Percentiles rank a stretch among this genome's conserved stretches.
Evolutionary conservation across 768 basidiomycete genomes (phyloP).

Genomic region (Podaxis pistillaris): DNA sequence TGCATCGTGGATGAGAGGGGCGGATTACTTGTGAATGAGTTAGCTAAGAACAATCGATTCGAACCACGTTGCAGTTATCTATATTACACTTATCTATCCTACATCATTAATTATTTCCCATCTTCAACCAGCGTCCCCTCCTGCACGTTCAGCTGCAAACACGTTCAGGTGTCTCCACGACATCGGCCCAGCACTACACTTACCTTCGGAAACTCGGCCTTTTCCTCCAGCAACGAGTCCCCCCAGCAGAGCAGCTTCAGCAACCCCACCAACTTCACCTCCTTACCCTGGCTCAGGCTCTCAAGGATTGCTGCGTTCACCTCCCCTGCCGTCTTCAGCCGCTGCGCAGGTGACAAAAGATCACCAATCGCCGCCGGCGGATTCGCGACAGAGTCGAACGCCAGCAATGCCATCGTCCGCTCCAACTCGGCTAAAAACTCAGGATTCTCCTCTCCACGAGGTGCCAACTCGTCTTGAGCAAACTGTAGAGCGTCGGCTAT

Average conservation of each 20-base stretch:
- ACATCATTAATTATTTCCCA: slow-evolving; percentile 21
- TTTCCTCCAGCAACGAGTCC: slow-evolving; percentile 73
- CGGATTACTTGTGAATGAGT: neutral
- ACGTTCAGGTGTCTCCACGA: slow-evolving; percentile 16
- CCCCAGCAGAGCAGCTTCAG: slow-evolving; percentile 89
- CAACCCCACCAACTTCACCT: slow-evolving; percentile 84
- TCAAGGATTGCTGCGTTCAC: slow-evolving; percentile 95
- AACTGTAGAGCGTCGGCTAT: slow-evolving; percentile 82
- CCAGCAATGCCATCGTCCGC: slow-evolving; percentile 90
- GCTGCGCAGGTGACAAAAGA: slow-evolving; percentile 80
- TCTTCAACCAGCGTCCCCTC: slow-evolving; percentile 25
- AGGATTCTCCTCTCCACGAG: slow-evolving; percentile 91
- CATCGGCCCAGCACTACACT: slow-evolving; percentile 19
- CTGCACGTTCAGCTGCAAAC: slow-evolving; percentile 29
- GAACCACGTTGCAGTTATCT: slow-evolving; percentile 21
- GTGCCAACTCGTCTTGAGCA: slow-evolving; percentile 92
- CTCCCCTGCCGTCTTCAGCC: slow-evolving; percentile 93
- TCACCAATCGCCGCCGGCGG: slow-evolving; percentile 71
- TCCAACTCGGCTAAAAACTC: slow-evolving; percentile 92
- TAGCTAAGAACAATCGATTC: slow-evolving; percentile 20
- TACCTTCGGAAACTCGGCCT: slow-evolving; percentile 80
- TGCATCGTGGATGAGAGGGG: slow-evolving; percentile 13
- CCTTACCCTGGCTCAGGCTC: slow-evolving; percentile 86
- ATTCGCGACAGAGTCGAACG: slow-evolving; percentile 64
- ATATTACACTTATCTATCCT: slow-evolving; percentile 18